Evolutionary conservation across 495 filamentous ascomycete genomes (phyloP).

Genomic region (Bryoglossum gracile): DNA sequence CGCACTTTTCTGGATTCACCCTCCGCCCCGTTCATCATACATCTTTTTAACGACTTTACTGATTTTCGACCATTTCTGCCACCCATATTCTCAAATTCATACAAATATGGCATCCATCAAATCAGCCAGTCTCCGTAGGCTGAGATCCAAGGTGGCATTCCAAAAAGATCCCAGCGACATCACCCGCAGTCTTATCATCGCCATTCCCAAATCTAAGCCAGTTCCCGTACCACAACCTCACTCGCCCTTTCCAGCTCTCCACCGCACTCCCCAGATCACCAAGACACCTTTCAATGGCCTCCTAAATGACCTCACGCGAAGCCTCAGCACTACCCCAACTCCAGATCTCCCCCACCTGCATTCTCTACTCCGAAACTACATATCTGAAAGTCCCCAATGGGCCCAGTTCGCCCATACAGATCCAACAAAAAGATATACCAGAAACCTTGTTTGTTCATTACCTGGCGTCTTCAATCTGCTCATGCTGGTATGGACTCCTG

Average conservation of each 20-base stretch:
- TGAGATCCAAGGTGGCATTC: too few species aligned
- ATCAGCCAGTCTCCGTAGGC: too few species aligned
- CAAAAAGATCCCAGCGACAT: background rate
- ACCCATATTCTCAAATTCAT: too few species aligned
- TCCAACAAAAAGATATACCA: slow-evolving; percentile 60
- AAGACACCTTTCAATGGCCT: slow-evolving; percentile 12
- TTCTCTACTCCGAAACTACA: slow-evolving; percentile 15
- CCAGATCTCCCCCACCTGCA: slow-evolving; percentile 10
- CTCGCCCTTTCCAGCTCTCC: background rate
- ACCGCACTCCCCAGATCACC: background rate
- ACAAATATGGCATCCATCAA: too few species aligned
- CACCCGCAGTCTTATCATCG: background rate
- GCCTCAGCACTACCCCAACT: slow-evolving; percentile 5
- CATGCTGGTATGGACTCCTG: slow-evolving; percentile 87
- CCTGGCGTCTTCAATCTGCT: slow-evolving; percentile 44
- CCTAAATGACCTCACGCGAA: slow-evolving; percentile 12
- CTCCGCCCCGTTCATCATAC: too few species aligned
- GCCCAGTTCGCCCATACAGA: slow-evolving; percentile 61
- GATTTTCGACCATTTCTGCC: too few species aligned
- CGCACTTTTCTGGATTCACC: too few species aligned
- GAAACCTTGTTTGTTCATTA: slow-evolving; percentile 82
- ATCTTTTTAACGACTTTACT: too few species aligned
- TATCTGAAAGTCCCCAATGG: slow-evolving; percentile 50
- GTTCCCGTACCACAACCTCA: background rate
- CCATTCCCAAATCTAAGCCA: background rate